A percentile compares a stretch with the other conserved stretches of the same genome.
Conservation (phyloP, 176 grass and related monocot species). For the Musa itinerans region DNA sequence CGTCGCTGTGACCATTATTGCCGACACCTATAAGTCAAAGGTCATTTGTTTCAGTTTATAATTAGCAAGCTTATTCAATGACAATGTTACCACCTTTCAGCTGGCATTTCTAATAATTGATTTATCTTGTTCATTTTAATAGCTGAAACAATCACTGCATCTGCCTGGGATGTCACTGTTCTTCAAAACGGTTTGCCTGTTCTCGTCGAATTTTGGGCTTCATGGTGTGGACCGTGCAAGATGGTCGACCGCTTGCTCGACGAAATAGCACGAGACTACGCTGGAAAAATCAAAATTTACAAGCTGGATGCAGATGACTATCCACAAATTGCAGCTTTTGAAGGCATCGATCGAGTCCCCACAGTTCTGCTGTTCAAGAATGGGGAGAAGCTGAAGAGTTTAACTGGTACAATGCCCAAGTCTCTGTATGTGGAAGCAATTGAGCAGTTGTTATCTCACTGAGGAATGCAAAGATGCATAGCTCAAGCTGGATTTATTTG, state of each 20-base stretch:
- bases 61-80: not conserved
- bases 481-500: not conserved
- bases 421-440: constrained; percentile 73
- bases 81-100: not conserved
- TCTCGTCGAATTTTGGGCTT: constrained; percentile 83
- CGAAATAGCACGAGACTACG: constrained; percentile 73
- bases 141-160: constrained; percentile 74
- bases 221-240: constrained; percentile 83
- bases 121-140: constrained; percentile 15
- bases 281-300: constrained; percentile 67
- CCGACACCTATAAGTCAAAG: not conserved
- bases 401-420: constrained; percentile 79
- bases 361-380: constrained; percentile 87
- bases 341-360: constrained; percentile 54
- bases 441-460: constrained; percentile 55
- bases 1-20: not conserved
- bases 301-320: constrained; percentile 73
- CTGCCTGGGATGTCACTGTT: constrained; percentile 64
- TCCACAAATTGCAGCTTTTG: constrained; percentile 46
- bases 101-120: not conserved
- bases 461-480: not conserved
- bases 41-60: not conserved
- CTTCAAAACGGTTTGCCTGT: constrained; percentile 71
- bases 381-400: constrained; percentile 66
- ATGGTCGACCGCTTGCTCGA: constrained; percentile 59